Evolutionary conservation across 2,329 filamentous ascomycete genomes (phyloP).

Genomic region (Trichoderma guizhouense): DNA sequence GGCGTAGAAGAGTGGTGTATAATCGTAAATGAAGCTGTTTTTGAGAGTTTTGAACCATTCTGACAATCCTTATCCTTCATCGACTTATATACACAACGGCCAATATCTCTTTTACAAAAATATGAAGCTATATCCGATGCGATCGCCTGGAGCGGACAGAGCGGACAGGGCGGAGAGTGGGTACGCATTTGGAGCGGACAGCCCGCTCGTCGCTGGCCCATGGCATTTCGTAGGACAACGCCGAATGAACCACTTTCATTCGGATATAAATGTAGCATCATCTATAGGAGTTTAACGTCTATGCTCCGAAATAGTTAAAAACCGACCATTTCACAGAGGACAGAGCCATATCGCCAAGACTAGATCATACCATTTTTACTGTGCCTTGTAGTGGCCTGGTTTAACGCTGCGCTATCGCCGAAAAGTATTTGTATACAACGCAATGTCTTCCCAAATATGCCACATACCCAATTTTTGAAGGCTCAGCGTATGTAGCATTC

Average conservation of each 20-base stretch:
- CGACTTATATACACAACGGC: not conserved
- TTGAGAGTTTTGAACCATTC: not conserved
- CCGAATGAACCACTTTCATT: not conserved
- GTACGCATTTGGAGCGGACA: not conserved
- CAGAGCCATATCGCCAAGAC: not conserved
- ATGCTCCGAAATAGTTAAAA: not conserved
- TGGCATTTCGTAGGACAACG: not conserved
- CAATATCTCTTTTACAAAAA: not conserved
- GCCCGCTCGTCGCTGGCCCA: not conserved
- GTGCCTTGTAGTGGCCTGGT: not conserved
- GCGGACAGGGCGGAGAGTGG: not conserved
- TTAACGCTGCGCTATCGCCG: not conserved
- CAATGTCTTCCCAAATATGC: not conserved
- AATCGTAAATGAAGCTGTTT: not conserved
- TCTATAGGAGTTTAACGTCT: not conserved
- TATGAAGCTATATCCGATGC: not conserved
- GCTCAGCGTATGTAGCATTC: not conserved
- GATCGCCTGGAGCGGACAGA: not conserved
- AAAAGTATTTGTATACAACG: not conserved
- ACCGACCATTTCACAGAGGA: rapidly evolving
- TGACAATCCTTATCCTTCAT: not conserved
- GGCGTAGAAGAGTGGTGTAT: not conserved
- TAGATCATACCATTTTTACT: not conserved
- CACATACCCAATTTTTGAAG: rapidly evolving
- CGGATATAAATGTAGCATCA: not conserved